Conservation (phyloP, 768 basidiomycete genomes). For the Tubosaeta sp. region DNA sequence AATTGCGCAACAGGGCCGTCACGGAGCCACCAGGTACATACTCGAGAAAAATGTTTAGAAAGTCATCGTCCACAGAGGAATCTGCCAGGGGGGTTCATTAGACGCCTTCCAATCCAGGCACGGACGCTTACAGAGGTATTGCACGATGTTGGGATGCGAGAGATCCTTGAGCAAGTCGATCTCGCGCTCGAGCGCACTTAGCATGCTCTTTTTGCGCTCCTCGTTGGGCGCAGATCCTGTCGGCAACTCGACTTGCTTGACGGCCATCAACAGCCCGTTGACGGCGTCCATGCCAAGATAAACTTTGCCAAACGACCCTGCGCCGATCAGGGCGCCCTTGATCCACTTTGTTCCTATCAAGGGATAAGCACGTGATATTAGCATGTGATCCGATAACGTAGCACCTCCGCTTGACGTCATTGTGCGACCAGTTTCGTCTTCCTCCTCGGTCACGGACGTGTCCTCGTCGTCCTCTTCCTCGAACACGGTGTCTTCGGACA, state of each 20-base stretch:
- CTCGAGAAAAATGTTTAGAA: conserved; percentile 94
- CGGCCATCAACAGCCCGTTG: conserved; percentile 89
- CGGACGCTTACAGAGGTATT: conserved; percentile 80
- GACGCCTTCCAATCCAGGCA: too few species aligned
- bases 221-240: conserved; percentile 81
- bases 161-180: conserved; percentile 90
- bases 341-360: conserved; percentile 85
- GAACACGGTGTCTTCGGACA: conserved; percentile 42
- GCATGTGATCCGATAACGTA: conserved; percentile 8
- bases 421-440: conserved; percentile 49
- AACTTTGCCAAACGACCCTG: conserved; percentile 92
- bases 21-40: conserved; percentile 97
- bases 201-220: conserved; percentile 91
- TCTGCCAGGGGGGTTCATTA: conserved; percentile 44
- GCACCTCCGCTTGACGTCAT: conserved; percentile 53
- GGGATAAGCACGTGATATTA: background rate
- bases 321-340: conserved; percentile 92
- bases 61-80: conserved; percentile 87
- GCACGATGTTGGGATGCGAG: conserved; percentile 95
- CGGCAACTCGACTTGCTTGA: conserved; percentile 94
- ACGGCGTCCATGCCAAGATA: conserved; percentile 95
- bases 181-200: conserved; percentile 86
- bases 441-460: conserved; percentile 43
- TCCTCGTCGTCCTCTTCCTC: conserved; percentile 51
- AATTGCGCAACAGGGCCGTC: conserved; percentile 80